Evolutionary conservation across 345 rosid species (phyloP).

Genomic region (Pugionium dolabratum): DNA sequence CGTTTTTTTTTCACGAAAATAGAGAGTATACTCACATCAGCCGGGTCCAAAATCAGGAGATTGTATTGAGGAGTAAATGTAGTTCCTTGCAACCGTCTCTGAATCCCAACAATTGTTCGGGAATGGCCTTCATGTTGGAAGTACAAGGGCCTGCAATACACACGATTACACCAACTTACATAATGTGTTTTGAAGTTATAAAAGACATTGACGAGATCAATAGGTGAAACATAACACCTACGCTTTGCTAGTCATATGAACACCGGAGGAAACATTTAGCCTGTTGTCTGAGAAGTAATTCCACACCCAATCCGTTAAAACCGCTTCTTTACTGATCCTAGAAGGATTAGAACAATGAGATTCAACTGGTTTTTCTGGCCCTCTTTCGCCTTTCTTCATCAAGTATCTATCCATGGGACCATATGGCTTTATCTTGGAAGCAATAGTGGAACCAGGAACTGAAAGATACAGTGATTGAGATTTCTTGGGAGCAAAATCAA

Average conservation of each 20-base stretch:
- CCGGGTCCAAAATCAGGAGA: slow-evolving; percentile 76
- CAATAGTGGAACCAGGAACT: slow-evolving; percentile 59
- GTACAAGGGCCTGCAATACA: slow-evolving; percentile 66
- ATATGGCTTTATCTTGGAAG: slow-evolving; percentile 43
- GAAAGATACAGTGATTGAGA: slow-evolving; percentile 55
- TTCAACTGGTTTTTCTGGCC: slow-evolving; percentile 20
- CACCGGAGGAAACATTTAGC: slow-evolving; percentile 40
- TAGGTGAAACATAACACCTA: slow-evolving; percentile 29
- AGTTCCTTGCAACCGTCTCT: slow-evolving; percentile 50
- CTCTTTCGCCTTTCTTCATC: slow-evolving; percentile 23
- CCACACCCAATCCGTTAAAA: slow-evolving; percentile 81
- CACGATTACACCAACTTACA: slow-evolving; percentile 17
- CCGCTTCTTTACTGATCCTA: slow-evolving; percentile 44
- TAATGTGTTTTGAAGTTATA: not conserved
- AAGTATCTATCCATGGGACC: slow-evolving; percentile 81
- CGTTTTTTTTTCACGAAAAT: not conserved
- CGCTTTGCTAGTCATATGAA: slow-evolving; percentile 52
- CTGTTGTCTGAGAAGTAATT: slow-evolving; percentile 62
- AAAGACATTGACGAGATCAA: slow-evolving; percentile 1
- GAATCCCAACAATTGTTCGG: slow-evolving; percentile 74
- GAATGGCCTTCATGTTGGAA: slow-evolving; percentile 91
- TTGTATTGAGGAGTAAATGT: slow-evolving; percentile 45
- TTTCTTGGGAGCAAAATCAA: slow-evolving; percentile 73
- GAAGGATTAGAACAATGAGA: slow-evolving; percentile 20
- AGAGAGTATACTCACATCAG: slow-evolving; percentile 52